Evolutionary conservation across 2,329 filamentous ascomycete species (phyloP), one percentile per base, ranked within the genome.

Genomic region (Pezicula rhizophila): DNA sequence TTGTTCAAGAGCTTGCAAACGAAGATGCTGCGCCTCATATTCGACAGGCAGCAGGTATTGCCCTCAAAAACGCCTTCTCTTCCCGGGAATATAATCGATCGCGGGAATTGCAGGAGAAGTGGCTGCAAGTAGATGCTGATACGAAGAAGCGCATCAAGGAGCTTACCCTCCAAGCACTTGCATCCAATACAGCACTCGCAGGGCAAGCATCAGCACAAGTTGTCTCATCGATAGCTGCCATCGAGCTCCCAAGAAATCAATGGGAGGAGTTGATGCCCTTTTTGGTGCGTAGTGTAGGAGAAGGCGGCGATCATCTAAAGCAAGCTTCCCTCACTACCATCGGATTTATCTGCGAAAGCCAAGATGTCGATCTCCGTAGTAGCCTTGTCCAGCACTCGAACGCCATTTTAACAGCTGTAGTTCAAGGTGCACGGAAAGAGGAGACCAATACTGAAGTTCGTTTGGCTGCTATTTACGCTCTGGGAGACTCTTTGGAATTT

Each of bases 21-120:
- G 92, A 97, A 66, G 79, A 81, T 60, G 84, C 87, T 58, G 78
- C 87, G 66, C 80, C 87, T 57, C 81, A 89, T 66, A 93, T 96
- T 66, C 87, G 93, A 78, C 87, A 89, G 60, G 92, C 93, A 60
- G 93, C 93, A 62, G 93, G 91, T 82, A 82, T 99, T 62, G 92
- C 93, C 60, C 78, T 99, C 65, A 99, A 99, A 76, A 99, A 99
- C 78, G 87, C 93, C 64, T 97, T 99, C 75, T 89, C 89, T 65
- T 88, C 91, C 64, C 87, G 93, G 77, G 93, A 99, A 71, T 85
- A 85, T 64, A 75, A 82, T 64, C 86, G 90, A 66, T 84, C 96
- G 72, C 85, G 88, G 66, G 87, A 95, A 68, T 82, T 97, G 50
- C 93, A 97, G 74, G 79, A 83, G 65, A 90, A 95, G 85, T 99